Evolutionary conservation across 257 asterid genomes (phyloP).

Genomic region (Euphrasia confusa): DNA sequence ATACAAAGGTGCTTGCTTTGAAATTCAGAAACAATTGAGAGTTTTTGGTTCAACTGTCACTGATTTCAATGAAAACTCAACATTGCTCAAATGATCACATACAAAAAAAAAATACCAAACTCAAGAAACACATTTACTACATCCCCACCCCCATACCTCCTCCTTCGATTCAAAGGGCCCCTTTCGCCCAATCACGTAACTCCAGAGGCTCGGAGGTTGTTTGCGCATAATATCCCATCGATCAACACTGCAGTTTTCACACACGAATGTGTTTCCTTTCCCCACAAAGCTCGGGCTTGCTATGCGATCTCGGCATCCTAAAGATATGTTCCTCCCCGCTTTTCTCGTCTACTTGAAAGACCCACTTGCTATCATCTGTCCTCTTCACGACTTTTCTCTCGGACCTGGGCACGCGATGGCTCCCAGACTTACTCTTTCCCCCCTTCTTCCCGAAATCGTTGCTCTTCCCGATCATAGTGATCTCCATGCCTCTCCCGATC

Average conservation of each 20-base stretch:
- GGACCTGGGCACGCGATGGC: constrained; percentile 22
- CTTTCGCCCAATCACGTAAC: too few relatives aligned
- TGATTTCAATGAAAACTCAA: too few relatives aligned
- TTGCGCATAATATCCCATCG: not conserved
- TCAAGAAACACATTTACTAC: not conserved
- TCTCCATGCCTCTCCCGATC: constrained; percentile 59
- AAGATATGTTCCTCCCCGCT: constrained; percentile 71
- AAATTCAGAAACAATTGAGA: constrained; percentile 16
- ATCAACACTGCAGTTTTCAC: not conserved
- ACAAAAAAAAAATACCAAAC: not conserved
- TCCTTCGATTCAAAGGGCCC: not conserved
- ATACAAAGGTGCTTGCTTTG: constrained; percentile 18
- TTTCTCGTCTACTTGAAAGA: constrained; percentile 46
- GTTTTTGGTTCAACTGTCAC: constrained; percentile 25
- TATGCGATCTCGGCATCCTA: constrained; percentile 40
- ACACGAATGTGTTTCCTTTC: too few relatives aligned
- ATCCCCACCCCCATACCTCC: not conserved
- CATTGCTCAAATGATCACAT: not conserved
- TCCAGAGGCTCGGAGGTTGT: not conserved
- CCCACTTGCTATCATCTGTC: constrained; percentile 48
- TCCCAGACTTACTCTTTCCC: constrained; percentile 27
- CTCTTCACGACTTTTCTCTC: constrained; percentile 32
- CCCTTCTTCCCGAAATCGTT: constrained; percentile 27
- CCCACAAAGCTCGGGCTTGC: not conserved
- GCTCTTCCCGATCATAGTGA: constrained; percentile 50